Evolutionary conservation across 2,329 filamentous ascomycete genomes (phyloP), one percentile per base, ranked within the genome.

Genomic region (Colletotrichum salicis): DNA sequence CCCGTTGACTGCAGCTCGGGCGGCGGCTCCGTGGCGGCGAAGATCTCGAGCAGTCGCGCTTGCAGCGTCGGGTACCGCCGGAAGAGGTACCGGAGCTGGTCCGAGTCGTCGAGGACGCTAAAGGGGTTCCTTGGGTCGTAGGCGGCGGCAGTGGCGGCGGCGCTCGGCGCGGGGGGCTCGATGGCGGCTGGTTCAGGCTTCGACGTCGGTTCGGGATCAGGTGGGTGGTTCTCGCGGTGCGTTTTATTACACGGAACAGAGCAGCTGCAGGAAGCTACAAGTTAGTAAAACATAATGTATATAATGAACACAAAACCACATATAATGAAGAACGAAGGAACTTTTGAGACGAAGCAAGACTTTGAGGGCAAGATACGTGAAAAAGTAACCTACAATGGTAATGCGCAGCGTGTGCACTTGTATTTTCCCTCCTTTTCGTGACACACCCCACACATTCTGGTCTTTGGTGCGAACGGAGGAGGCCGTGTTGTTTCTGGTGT

Each of bases 331-430:
- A 27, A 29, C n/a, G 27, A 45, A 45, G 37, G 7, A 7, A 19
- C 27, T 24, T 35, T 27, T 22, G 5, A 58, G 12, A 7, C 51
- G 41, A 11, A 8, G 19, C 19, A 8, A 35, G 15, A 10, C 41
- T 45, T 19, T 29, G 27, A 29, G 41, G 15, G 41, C 41, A 45
- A 8, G 3, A 4, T 10, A 4, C 19, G 33, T 13, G 24, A 6
- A n/a, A 56, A 31, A 54, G 22, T n/a, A 80, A 80, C 89, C 77
- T 82, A 92, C 90, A 90, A 91, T 72, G 86, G 86, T 27, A 88
- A 76, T 59, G 84, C 80, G 77, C 90, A 92, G 33, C 84, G 84
- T n/a, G 88, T 83, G 73, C 90, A 92, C 76, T 90, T 92, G 80
- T 92, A 92, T 78, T 90, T 91, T 35, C 84, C 84, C 24, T 85